Percentiles rank a stretch among this genome's conserved stretches.
phyloP scores from a whole-genome alignment of 2,329 filamentous ascomycete genomes.

The Trichoderma sp. region DNA sequence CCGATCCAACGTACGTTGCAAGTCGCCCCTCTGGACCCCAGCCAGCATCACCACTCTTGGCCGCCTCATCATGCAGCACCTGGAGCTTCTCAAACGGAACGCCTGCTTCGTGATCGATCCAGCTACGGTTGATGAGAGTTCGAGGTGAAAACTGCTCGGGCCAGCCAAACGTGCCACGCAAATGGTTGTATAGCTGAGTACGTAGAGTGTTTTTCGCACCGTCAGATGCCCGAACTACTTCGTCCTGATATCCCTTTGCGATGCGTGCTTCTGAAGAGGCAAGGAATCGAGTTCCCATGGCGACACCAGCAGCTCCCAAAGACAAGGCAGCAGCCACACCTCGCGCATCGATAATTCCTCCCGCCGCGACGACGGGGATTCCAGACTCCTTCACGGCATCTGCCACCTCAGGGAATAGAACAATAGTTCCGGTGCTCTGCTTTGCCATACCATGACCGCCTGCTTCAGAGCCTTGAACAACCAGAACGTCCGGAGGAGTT shows the following conservation, averaged over 20 bases:
- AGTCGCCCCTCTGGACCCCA: constrained; percentile 51
- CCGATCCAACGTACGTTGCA: constrained; percentile 53
- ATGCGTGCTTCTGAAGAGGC: constrained; percentile 47
- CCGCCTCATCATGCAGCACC: constrained; percentile 42
- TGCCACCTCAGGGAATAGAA: constrained; percentile 51
- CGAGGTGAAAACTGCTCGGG: constrained; percentile 44
- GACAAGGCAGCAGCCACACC: constrained; percentile 51
- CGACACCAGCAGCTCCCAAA: constrained; percentile 55
- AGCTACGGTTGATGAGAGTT: constrained; percentile 42
- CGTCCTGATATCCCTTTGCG: constrained; percentile 43
- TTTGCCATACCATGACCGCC: constrained; percentile 53
- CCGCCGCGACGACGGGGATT: constrained; percentile 52
- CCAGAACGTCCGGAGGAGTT: constrained; percentile 49
- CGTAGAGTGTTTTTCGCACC: constrained; percentile 42
- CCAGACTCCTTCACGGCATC: constrained; percentile 40
- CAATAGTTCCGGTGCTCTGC: constrained; percentile 47
- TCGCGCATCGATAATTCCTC: constrained; percentile 54
- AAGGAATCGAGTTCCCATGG: constrained; percentile 66
- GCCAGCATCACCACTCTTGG: constrained; percentile 43
- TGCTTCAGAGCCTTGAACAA: constrained; percentile 55
- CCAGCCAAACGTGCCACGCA: constrained; percentile 47
- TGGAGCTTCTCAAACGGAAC: constrained; percentile 48
- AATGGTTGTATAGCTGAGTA: constrained; percentile 48
- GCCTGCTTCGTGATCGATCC: constrained; percentile 38
- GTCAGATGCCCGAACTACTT: constrained; percentile 43